These are phyloP conservation scores for Candida fluviatilis DNA, from an alignment of 805 yeast species.

Conservation along the genomic window DNA sequence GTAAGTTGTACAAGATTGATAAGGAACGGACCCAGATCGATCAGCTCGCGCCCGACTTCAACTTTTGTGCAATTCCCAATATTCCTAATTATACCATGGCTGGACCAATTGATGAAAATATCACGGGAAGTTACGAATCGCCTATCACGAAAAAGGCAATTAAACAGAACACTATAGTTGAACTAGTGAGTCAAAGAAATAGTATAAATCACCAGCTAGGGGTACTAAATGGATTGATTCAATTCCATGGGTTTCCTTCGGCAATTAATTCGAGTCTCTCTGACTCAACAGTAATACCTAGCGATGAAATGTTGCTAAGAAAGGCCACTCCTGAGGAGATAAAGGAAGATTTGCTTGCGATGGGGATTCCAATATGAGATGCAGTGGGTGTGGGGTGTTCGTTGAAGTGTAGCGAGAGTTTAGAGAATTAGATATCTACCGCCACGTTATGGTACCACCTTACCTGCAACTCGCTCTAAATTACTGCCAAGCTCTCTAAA, in stretches of 20 bases:
- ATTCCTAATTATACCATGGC: constrained; percentile 18
- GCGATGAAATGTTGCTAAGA: constrained; percentile 41
- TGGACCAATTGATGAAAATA: constrained; percentile 7
- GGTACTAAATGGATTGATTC: constrained; percentile 59
- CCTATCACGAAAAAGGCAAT: constrained; percentile 29
- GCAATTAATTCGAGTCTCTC: constrained; percentile 45
- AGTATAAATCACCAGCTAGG: constrained; percentile 67
- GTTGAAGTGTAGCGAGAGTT: no score
- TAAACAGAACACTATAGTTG: constrained; percentile 33
- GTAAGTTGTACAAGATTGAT: constrained; percentile 88
- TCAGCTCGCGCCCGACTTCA: constrained; percentile 53
- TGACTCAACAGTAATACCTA: constrained; percentile 14
- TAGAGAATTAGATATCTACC: no score
- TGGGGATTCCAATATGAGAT: constrained; percentile 43
- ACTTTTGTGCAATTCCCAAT: constrained; percentile 38
- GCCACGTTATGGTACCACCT: no score
- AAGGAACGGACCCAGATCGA: constrained; percentile 84
- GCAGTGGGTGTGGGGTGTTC: no score
- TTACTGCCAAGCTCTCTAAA: no score
- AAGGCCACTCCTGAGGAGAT: constrained; percentile 70
- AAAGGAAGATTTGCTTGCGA: constrained; percentile 62
- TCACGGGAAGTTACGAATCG: constrained; percentile 4
- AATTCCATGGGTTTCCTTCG: constrained; percentile 78
- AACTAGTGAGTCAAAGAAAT: constrained; percentile 61
- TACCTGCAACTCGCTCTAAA: no score